Evolutionary conservation across 768 basidiomycete species (phyloP).

Genomic region (Boletus rubroflammeus): DNA sequence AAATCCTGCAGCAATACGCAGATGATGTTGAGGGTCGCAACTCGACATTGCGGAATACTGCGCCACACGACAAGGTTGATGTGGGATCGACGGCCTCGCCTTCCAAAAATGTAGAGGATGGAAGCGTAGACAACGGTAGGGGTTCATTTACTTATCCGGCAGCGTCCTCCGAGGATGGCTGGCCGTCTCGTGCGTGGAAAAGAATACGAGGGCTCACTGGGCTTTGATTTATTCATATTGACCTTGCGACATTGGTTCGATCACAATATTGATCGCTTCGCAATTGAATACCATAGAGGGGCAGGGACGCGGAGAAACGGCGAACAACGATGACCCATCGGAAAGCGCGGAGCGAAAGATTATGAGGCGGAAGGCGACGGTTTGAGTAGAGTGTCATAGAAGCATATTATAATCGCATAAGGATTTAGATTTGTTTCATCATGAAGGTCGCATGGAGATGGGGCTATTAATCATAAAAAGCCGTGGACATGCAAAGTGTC

Average conservation of each 20-base stretch:
- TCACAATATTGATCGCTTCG: conserved; percentile 24
- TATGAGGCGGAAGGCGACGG: conserved; percentile 51
- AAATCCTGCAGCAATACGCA: conserved; percentile 85
- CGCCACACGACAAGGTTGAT: conserved; percentile 18
- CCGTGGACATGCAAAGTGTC: conserved; percentile 15
- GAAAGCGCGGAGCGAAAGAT: conserved; percentile 42
- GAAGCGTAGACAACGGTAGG: conserved; percentile 62
- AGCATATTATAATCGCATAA: conserved; percentile 22
- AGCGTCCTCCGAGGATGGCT: conserved; percentile 53
- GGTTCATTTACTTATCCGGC: conserved; percentile 57
- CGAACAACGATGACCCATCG: conserved; percentile 33
- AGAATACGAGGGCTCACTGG: conserved; percentile 67
- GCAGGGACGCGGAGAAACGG: conserved; percentile 17
- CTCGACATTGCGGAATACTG: conserved; percentile 13
- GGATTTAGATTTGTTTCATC: conserved; percentile 17
- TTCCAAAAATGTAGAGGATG: conserved; percentile 22
- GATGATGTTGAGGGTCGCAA: conserved; percentile 84
- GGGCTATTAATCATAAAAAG: background rate
- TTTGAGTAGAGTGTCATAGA: conserved; percentile 35
- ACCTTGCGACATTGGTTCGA: conserved; percentile 30
- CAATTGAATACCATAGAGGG: conserved; percentile 29
- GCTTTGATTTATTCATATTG: conserved; percentile 57
- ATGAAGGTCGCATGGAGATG: conserved; percentile 18
- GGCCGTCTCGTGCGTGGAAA: conserved; percentile 69
- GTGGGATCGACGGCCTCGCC: conserved; percentile 13